Percentiles rank a stretch among this genome's conserved stretches.
phyloP scores from a whole-genome alignment of 208 protist genomes.

The Acanthamoeba royreba region DNA sequence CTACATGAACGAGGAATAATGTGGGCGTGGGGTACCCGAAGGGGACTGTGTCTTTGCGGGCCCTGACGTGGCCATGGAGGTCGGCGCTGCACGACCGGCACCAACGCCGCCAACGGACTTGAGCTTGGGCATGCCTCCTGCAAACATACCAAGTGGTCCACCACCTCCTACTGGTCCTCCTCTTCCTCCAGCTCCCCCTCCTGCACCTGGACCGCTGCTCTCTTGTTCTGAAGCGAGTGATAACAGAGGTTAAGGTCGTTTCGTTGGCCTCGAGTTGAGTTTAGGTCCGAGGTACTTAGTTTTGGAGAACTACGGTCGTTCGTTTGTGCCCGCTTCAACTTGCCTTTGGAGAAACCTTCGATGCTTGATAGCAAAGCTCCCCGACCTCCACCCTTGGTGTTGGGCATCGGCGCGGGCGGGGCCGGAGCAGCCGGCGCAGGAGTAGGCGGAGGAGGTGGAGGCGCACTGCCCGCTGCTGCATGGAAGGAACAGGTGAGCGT shows the following conservation, averaged over 20 bases:
- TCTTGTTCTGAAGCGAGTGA: too few species aligned
- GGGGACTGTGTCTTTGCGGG: too few species aligned
- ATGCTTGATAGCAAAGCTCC: conserved; percentile 46
- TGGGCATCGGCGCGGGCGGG: background rate
- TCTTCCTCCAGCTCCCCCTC: too few species aligned
- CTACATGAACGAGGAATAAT: too few species aligned
- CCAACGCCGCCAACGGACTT: background rate
- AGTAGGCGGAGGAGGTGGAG: background rate
- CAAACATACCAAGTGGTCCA: too few species aligned
- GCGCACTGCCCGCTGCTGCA: background rate
- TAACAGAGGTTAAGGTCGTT: background rate
- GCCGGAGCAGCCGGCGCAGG: background rate
- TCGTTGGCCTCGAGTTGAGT: background rate
- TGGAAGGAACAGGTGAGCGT: too few species aligned
- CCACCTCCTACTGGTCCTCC: too few species aligned
- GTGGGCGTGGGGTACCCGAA: too few species aligned
- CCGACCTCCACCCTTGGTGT: background rate
- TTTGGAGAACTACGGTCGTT: background rate
- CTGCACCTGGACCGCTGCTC: too few species aligned
- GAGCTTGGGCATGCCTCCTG: background rate
- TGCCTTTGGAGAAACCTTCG: conserved; percentile 51
- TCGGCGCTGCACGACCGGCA: too few species aligned
- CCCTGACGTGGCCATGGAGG: too few species aligned
- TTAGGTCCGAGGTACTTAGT: background rate
- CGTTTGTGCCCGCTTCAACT: conserved; percentile 2